These are phyloP conservation scores for Ophiostoma sp. DNA, from an alignment of 2,329 filamentous ascomycete species.

Conservation along the genomic window DNA sequence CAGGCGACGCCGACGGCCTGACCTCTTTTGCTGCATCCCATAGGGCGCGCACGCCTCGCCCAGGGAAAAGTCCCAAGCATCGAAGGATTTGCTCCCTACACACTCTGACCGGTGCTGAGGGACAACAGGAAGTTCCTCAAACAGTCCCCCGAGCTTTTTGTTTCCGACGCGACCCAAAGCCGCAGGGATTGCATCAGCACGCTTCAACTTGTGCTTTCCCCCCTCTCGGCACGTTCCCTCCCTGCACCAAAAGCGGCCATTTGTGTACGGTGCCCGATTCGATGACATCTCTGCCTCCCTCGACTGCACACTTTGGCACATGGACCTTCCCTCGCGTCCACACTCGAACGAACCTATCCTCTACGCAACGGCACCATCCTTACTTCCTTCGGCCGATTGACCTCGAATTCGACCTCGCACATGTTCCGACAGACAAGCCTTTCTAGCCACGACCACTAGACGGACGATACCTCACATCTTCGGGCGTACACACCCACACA, in stretches of 20 bases:
- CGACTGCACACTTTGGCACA: background rate
- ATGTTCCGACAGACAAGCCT: background rate
- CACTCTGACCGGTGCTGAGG: slow-evolving; percentile 2
- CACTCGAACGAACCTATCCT: background rate
- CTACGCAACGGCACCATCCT: background rate
- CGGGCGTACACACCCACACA: background rate
- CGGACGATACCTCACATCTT: background rate
- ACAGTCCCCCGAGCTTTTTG: background rate
- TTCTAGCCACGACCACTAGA: background rate
- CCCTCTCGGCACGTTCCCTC: background rate
- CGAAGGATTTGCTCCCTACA: background rate
- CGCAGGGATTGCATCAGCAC: slow-evolving; percentile 15
- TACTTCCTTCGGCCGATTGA: background rate
- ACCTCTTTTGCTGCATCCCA: background rate
- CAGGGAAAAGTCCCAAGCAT: background rate
- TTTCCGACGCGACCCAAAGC: slow-evolving; percentile 16
- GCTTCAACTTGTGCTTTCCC: background rate
- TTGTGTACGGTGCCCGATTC: background rate
- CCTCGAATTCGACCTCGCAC: background rate
- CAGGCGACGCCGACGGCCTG: background rate
- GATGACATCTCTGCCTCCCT: background rate
- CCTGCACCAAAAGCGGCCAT: background rate
- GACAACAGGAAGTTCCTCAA: slow-evolving; percentile 3
- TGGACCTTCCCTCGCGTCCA: background rate
- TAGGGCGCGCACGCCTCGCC: background rate